Percentiles rank a stretch among this genome's conserved stretches.
phyloP scores from a whole-genome alignment of 2,329 filamentous ascomycete species.

The Exophiala spinifera region DNA sequence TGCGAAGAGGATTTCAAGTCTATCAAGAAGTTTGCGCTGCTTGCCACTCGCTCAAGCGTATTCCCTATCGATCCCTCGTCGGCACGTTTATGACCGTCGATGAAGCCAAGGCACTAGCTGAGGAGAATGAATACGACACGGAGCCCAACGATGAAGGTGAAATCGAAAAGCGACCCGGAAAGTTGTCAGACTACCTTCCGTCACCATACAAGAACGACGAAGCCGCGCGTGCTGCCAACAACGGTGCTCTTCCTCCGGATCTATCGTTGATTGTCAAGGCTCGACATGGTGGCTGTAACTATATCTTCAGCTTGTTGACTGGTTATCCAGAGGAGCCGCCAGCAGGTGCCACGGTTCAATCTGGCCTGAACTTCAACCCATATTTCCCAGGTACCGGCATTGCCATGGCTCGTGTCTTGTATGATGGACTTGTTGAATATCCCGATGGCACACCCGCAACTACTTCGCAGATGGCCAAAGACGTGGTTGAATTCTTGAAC shows the following conservation, averaged over 20 bases:
- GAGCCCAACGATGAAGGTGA: constrained; percentile 98
- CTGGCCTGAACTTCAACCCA: constrained; percentile 98
- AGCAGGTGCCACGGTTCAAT: constrained; percentile 77
- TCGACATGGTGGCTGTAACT: constrained; percentile 95
- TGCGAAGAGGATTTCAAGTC: constrained; percentile 98
- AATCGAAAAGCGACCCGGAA: constrained; percentile 97
- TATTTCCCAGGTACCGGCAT: constrained; percentile 98
- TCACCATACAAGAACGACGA: constrained; percentile 98
- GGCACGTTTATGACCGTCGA: constrained; percentile 92
- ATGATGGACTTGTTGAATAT: constrained; percentile 96
- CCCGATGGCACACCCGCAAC: constrained; percentile 93
- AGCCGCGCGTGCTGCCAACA: constrained; percentile 95
- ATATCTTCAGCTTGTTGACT: constrained; percentile 95
- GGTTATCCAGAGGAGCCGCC: constrained; percentile 97
- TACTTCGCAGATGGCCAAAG: constrained; percentile 99
- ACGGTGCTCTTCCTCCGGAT: constrained; percentile 95
- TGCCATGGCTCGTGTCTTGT: constrained; percentile 97
- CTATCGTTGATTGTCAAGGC: constrained; percentile 97
- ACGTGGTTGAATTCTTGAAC: constrained; percentile 98
- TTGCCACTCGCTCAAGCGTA: constrained; percentile 92
- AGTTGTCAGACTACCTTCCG: constrained; percentile 96
- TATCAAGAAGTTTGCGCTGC: constrained; percentile 97
- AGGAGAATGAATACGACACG: constrained; percentile 97
- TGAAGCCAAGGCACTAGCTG: constrained; percentile 94
- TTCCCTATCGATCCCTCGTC: constrained; percentile 90